Conservation (phyloP, 495 filamentous ascomycete genomes). For the Annulohypoxylon maeteangense region DNA sequence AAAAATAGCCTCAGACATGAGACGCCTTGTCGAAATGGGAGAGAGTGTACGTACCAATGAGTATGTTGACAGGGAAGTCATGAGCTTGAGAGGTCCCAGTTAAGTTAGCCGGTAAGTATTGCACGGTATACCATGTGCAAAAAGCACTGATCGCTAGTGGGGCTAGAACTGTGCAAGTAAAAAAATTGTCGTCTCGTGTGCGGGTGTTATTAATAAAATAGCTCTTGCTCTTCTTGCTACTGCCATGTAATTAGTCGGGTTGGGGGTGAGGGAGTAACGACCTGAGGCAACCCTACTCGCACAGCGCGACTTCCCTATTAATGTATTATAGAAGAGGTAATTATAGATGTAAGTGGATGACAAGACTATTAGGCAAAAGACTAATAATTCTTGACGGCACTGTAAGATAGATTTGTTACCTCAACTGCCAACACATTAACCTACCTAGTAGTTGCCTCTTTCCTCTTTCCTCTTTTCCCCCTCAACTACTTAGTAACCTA, state of each 20-base stretch:
- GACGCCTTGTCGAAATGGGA: slow-evolving; percentile 4
- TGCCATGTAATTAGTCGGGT: neutral
- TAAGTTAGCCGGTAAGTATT: slow-evolving; percentile 1
- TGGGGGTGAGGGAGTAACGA: neutral
- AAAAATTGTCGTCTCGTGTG: slow-evolving; percentile 1
- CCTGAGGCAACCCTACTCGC: slow-evolving; percentile 3
- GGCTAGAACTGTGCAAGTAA: neutral
- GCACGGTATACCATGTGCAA: slow-evolving; percentile 3
- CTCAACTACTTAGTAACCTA: neutral
- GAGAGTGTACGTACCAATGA: slow-evolving; percentile 14
- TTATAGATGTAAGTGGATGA: neutral
- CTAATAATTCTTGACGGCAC: slow-evolving; percentile 9
- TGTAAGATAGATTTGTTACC: slow-evolving; percentile 30
- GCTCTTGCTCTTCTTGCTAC: neutral
- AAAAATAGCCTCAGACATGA: slow-evolving; percentile 1
- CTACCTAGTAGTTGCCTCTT: slow-evolving; percentile 9
- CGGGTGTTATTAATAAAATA: slow-evolving; percentile 4
- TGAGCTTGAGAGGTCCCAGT: slow-evolving; percentile 8
- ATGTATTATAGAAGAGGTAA: neutral
- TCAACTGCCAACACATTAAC: slow-evolving; percentile 35
- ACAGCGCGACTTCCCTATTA: neutral
- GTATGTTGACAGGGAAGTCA: slow-evolving; percentile 22
- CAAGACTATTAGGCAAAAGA: neutral
- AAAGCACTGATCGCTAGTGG: neutral
- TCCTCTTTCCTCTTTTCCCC: neutral